phyloP scores from a whole-genome alignment of 208 protist genomes.

The Acanthamoeba castellanii region DNA sequence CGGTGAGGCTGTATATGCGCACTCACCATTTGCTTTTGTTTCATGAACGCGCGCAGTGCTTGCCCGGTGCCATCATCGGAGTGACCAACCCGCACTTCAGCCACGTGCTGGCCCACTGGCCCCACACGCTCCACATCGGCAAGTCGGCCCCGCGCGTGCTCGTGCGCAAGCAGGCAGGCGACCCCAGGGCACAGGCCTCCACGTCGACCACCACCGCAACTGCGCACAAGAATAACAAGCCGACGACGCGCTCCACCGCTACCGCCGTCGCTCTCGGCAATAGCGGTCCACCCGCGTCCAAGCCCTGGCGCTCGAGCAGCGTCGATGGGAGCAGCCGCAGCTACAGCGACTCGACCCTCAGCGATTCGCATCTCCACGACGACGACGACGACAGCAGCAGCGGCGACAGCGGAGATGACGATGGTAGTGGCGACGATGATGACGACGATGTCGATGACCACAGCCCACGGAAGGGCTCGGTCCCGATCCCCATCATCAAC shows the following conservation, averaged over 20 bases:
- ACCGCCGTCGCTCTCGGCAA: too few relatives aligned
- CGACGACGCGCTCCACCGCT: too few relatives aligned
- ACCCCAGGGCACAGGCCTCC: neutral
- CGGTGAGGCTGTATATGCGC: neutral
- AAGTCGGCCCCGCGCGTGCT: conserved; percentile 5
- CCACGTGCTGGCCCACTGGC: conserved; percentile 36
- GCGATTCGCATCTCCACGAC: neutral
- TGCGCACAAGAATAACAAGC: too few relatives aligned
- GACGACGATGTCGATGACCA: neutral
- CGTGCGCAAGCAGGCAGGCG: neutral
- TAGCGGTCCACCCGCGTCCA: neutral
- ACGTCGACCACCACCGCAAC: neutral
- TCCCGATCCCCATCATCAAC: neutral
- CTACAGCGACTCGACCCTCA: conserved; percentile 19
- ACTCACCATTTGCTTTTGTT: neutral
- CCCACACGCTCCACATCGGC: conserved; percentile 8
- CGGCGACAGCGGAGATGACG: neutral
- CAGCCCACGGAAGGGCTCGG: neutral
- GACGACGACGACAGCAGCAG: neutral
- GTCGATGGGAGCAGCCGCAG: conserved; percentile 14
- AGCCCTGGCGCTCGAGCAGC: neutral
- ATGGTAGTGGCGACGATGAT: neutral
- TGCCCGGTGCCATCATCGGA: conserved; percentile 46
- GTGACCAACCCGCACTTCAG: conserved; percentile 63
- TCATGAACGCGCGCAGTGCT: neutral